Percentiles rank a stretch among this genome's conserved stretches.
Conservation (phyloP, 306 rosid species). For the Trifolium repens region DNA sequence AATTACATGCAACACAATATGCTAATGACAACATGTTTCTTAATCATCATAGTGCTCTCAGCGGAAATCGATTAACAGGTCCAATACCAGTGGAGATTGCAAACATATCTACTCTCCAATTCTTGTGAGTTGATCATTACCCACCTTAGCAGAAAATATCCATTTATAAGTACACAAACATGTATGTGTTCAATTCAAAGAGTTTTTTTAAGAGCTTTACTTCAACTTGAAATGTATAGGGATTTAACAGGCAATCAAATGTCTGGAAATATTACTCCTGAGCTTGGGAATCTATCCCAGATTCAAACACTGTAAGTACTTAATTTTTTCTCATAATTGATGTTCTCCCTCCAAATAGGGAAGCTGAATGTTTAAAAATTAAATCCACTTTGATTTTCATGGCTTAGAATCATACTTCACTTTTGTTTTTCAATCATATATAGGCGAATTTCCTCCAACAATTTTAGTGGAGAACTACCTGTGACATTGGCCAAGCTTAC, state of each 20-base stretch:
- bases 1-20: not conserved
- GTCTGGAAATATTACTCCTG: slow-evolving; percentile 13
- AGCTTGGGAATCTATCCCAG: slow-evolving; percentile 2
- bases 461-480: slow-evolving; percentile 70
- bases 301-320: slow-evolving; percentile 17
- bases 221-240: slow-evolving; percentile 17
- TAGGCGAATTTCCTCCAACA: slow-evolving; percentile 64
- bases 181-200: no score
- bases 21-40: not conserved
- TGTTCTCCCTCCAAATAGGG: not conserved
- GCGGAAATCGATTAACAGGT: slow-evolving; percentile 64
- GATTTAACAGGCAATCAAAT: not conserved
- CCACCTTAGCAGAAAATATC: not conserved
- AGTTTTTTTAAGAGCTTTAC: not conserved
- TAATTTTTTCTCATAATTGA: not conserved
- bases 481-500: slow-evolving; percentile 52
- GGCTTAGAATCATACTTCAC: not conserved
- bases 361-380: slow-evolving; percentile 10
- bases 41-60: slow-evolving; percentile 54
- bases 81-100: slow-evolving; percentile 64
- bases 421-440: not conserved
- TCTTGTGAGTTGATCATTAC: slow-evolving; percentile 60
- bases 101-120: slow-evolving; percentile 63
- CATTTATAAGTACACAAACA: no score
- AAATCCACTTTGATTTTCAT: not conserved